These are phyloP conservation scores for Typha latifolia DNA, from an alignment of 176 grass and related monocot genomes.

Conservation along the genomic window DNA sequence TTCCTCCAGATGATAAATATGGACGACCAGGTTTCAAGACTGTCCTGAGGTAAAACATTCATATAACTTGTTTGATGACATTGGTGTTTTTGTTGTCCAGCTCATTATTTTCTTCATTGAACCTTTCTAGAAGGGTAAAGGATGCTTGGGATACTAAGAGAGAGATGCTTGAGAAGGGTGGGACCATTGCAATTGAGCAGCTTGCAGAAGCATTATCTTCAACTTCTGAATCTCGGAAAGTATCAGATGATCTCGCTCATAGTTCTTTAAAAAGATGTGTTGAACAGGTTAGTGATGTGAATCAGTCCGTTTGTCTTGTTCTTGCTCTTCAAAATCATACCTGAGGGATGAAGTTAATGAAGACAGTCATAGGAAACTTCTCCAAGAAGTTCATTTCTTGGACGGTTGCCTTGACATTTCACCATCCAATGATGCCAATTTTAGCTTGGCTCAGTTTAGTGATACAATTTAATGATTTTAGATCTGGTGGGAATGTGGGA, in stretches of 20 bases:
- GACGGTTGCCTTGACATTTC: too few relatives aligned
- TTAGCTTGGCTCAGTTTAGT: too few relatives aligned
- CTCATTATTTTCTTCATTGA: neutral
- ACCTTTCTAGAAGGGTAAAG: conserved; percentile 64
- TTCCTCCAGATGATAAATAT: conserved; percentile 88
- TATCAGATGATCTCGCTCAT: conserved; percentile 49
- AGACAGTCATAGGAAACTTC: too few relatives aligned
- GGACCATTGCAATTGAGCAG: conserved; percentile 60
- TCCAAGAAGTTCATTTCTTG: too few relatives aligned
- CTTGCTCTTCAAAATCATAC: too few relatives aligned
- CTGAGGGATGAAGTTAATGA: too few relatives aligned
- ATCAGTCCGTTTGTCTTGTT: neutral
- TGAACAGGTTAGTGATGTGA: conserved; percentile 48
- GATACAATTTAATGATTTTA: too few relatives aligned
- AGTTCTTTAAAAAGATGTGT: conserved; percentile 53
- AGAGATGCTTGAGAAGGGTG: conserved; percentile 55
- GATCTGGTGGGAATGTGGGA: too few relatives aligned
- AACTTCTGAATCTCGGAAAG: conserved; percentile 49
- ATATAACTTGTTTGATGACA: conserved; percentile 3
- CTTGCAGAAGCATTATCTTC: conserved; percentile 65
- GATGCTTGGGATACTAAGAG: conserved; percentile 85
- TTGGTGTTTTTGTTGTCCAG: neutral
- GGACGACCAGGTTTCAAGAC: conserved; percentile 92
- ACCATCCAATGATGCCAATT: too few relatives aligned
- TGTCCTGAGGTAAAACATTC: conserved; percentile 54